phyloP scores from a whole-genome alignment of 257 asterid genomes.

The Craterostigma plantagineum region DNA sequence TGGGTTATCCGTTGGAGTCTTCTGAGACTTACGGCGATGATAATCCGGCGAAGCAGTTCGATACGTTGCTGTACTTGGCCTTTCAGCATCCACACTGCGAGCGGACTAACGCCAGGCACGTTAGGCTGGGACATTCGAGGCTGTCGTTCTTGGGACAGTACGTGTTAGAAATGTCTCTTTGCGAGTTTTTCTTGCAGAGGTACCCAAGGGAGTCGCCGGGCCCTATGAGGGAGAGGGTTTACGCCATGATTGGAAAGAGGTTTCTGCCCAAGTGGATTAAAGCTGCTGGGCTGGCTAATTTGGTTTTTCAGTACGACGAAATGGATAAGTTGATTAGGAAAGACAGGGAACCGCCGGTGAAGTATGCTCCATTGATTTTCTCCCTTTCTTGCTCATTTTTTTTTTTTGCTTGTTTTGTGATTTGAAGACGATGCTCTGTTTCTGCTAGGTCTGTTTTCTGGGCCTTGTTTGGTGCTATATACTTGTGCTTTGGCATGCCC shows the following conservation, averaged over 20 bases:
- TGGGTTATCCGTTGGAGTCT: constrained; percentile 84
- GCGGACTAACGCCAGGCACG: constrained; percentile 76
- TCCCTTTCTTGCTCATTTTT: background rate
- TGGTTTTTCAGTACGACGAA: constrained; percentile 75
- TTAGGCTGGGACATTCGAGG: constrained; percentile 75
- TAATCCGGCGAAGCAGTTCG: constrained; percentile 86
- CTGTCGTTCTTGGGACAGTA: constrained; percentile 69
- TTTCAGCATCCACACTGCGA: constrained; percentile 91
- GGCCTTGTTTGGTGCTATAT: constrained; percentile 98
- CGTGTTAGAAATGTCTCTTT: constrained; percentile 66
- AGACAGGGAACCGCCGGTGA: constrained; percentile 80
- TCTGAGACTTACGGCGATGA: constrained; percentile 65
- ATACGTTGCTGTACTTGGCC: constrained; percentile 68
- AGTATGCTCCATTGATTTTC: constrained; percentile 54
- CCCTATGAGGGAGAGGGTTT: constrained; percentile 96
- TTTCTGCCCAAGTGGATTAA: constrained; percentile 70
- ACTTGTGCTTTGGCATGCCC: constrained; percentile 93
- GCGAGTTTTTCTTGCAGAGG: constrained; percentile 88
- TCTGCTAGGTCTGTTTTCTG: constrained; percentile 76
- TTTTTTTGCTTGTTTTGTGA: background rate
- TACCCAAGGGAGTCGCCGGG: constrained; percentile 96
- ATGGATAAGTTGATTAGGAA: constrained; percentile 60
- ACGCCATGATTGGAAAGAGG: constrained; percentile 81
- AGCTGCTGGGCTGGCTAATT: constrained; percentile 83
- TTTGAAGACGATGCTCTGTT: constrained; percentile 5